These are phyloP conservation scores for Starmerella stellata DNA, from an alignment of 805 yeast genomes.

Conservation along the genomic window DNA sequence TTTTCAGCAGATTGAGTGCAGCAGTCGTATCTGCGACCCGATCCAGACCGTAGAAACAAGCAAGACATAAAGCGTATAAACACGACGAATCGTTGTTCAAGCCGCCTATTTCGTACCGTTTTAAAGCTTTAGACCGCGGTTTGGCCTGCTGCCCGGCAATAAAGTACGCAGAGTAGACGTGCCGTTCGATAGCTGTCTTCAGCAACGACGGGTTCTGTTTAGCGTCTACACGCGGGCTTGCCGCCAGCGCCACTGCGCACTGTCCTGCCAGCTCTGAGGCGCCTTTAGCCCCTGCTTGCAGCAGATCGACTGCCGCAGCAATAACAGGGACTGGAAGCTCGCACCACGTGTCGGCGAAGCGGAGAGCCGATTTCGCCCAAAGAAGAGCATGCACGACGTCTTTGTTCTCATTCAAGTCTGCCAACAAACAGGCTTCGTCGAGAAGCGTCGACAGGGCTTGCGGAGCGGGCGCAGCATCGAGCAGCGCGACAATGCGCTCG, in stretches of 20 bases:
- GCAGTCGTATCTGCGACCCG: slow-evolving; percentile 14
- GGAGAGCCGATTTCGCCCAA: slow-evolving; percentile 22
- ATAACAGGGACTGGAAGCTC: slow-evolving; percentile 11
- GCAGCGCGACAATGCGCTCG: slow-evolving; percentile 5
- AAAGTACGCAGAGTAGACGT: slow-evolving; percentile 24
- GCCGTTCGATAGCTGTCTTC: slow-evolving; percentile 21
- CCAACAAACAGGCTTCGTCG: too few relatives aligned
- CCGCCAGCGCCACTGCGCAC: slow-evolving; percentile 18
- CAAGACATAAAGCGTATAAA: slow-evolving; percentile 24
- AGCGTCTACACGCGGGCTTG: slow-evolving; percentile 9
- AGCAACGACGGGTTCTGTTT: slow-evolving; percentile 17
- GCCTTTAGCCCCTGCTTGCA: background rate
- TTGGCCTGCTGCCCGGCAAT: slow-evolving; percentile 18
- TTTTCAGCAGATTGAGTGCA: slow-evolving; percentile 18
- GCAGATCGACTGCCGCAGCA: background rate
- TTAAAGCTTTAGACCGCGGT: slow-evolving; percentile 19
- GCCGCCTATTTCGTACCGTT: slow-evolving; percentile 24
- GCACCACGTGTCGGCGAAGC: slow-evolving; percentile 20
- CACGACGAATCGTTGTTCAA: slow-evolving; percentile 25
- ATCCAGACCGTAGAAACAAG: slow-evolving; percentile 17
- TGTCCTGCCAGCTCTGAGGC: slow-evolving; percentile 17
- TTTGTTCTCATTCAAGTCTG: background rate
- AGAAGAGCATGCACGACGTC: slow-evolving; percentile 3
- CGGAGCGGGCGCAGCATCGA: slow-evolving; percentile 1
- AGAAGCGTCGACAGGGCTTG: background rate